These are phyloP conservation scores for Epichloe sp. DNA, from an alignment of 2,329 filamentous ascomycete species.

Conservation along the genomic window DNA sequence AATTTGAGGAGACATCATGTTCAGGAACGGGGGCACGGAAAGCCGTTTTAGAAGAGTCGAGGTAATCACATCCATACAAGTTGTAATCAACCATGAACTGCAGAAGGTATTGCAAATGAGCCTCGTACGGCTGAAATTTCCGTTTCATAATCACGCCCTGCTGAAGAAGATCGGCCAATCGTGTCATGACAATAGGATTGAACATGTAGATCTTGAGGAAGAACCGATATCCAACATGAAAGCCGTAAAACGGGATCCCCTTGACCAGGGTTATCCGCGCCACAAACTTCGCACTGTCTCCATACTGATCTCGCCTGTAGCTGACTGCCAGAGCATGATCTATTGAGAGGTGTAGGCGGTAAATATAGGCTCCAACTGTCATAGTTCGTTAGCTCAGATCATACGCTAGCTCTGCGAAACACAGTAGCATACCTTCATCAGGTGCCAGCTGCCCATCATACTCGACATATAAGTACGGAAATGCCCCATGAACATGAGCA, in stretches of 20 bases:
- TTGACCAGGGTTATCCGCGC: conserved; percentile 87
- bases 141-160: conserved; percentile 79
- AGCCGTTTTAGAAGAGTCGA: conserved; percentile 55
- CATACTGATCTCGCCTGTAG: conserved; percentile 64
- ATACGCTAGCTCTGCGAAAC: not conserved
- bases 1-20: conserved; percentile 45
- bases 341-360: conserved; percentile 69
- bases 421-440: conserved; percentile 48
- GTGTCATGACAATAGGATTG: conserved; percentile 76
- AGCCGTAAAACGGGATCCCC: conserved; percentile 90
- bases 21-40: conserved; percentile 69
- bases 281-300: conserved; percentile 57
- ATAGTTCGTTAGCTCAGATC: conserved; percentile 6
- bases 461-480: conserved; percentile 90
- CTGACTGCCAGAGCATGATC: conserved; percentile 80
- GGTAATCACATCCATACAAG: conserved; percentile 82
- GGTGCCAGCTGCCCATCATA: conserved; percentile 58
- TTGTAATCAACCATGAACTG: conserved; percentile 99
- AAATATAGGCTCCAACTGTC: conserved; percentile 62
- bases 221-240: conserved; percentile 79
- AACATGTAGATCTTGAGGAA: conserved; percentile 93
- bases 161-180: conserved; percentile 72
- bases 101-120: conserved; percentile 78
- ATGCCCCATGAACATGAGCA: conserved; percentile 87
- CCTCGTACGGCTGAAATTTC: conserved; percentile 83